Percentiles rank a stretch among this genome's conserved stretches.
Conservation (phyloP, 805 yeast genomes). For the Saccharomycopsis fodiens region DNA sequence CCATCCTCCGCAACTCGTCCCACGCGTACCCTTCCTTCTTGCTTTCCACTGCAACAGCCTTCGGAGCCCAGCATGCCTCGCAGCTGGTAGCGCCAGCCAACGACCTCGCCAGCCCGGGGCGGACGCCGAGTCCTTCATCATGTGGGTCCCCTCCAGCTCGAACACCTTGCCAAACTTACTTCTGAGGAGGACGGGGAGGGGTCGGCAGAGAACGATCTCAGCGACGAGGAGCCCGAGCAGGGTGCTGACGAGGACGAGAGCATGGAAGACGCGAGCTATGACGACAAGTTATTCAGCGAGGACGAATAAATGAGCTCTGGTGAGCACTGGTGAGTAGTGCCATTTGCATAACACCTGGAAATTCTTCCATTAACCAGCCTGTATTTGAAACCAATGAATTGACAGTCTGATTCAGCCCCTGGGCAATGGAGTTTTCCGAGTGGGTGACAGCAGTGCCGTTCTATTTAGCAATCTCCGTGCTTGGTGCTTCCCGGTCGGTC, state of each 20-base stretch:
- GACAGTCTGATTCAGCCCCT: not conserved
- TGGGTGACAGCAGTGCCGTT: not conserved
- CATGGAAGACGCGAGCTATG: constrained; percentile 27
- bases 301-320: constrained; percentile 27
- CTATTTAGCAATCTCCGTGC: not conserved
- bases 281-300: constrained; percentile 40
- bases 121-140: not conserved
- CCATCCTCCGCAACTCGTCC: constrained; percentile 4
- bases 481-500: constrained; percentile 5
- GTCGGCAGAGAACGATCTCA: constrained; percentile 24
- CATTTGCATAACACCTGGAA: no score
- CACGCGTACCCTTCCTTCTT: constrained; percentile 5
- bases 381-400: no score
- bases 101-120: not conserved
- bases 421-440: constrained; percentile 1
- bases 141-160: not conserved
- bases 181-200: constrained; percentile 14
- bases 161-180: constrained; percentile 1
- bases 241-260: constrained; percentile 30
- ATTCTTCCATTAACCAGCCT: no score
- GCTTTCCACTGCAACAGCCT: constrained; percentile 8
- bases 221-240: constrained; percentile 20
- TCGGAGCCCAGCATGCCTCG: not conserved
- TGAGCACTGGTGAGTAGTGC: no score
- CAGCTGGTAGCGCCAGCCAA: not conserved